Percentiles rank a stretch among this genome's conserved stretches.
Evolutionary conservation across 2,329 filamentous ascomycete genomes (phyloP).

Genomic region (Tolypocladium pustulatum): DNA sequence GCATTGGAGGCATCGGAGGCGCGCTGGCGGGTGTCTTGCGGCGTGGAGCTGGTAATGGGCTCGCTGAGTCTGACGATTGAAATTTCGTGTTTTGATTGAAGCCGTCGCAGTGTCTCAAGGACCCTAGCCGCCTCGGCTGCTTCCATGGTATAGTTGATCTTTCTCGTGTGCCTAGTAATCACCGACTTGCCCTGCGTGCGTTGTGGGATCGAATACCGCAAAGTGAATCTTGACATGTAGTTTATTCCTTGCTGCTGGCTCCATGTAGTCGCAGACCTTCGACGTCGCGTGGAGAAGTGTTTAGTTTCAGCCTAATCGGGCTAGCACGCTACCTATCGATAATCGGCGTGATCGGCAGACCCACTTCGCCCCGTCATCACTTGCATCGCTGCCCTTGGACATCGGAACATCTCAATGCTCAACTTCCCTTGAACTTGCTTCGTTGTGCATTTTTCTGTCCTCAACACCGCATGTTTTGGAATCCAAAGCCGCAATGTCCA

Average conservation of each 20-base stretch:
- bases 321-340: conserved; percentile 2
- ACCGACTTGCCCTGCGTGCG: too few relatives aligned
- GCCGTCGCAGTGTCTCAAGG: conserved; percentile 36
- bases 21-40: conserved; percentile 33
- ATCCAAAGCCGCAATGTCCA: conserved; percentile 21
- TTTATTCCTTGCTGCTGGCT: neutral
- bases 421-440: neutral
- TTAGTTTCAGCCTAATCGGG: conserved; percentile 6
- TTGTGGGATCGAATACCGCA: too few relatives aligned
- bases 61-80: conserved; percentile 70
- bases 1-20: conserved; percentile 63
- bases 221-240: too few relatives aligned
- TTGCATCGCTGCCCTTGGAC: neutral
- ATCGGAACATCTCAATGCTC: neutral
- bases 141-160: conserved; percentile 16
- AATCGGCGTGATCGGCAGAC: neutral
- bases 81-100: conserved; percentile 50
- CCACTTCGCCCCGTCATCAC: neutral
- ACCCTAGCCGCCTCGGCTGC: conserved; percentile 25
- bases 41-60: conserved; percentile 49
- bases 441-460: neutral
- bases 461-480: neutral
- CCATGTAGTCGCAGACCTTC: neutral
- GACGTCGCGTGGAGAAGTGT: neutral
- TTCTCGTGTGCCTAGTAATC: neutral